Conservation (phyloP, 2,329 filamentous ascomycete species). For the Stachybotrys chlorohalonatus region DNA sequence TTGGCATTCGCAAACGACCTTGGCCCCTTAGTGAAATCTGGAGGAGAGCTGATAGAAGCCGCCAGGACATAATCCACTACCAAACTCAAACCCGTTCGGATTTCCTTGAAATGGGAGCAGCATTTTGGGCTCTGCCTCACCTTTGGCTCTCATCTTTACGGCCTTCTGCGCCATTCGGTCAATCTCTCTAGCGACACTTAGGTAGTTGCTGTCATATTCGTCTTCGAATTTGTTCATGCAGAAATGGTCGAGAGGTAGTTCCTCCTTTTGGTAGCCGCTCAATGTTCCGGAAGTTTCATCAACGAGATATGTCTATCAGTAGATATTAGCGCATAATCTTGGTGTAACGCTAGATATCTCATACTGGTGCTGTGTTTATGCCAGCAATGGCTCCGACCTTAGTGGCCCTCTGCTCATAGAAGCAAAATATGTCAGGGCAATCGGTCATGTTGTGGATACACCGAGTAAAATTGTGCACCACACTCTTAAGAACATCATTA, state of each 20-base stretch:
- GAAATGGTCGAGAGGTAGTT: conserved; percentile 4
- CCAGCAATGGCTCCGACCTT: conserved; percentile 1
- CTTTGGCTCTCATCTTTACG: not conserved
- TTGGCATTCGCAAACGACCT: not conserved
- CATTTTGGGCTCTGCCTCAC: not conserved
- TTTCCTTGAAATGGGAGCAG: not conserved
- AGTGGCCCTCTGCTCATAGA: conserved; percentile 3
- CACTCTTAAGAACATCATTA: conserved; percentile 1
- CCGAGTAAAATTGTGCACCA: conserved; percentile 2
- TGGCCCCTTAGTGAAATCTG: not conserved
- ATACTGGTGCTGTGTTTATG: not conserved
- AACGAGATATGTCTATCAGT: conserved; percentile 3
- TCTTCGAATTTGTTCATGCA: conserved; percentile 5
- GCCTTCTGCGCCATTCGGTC: not conserved
- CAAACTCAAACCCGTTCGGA: no score
- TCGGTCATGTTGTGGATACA: not conserved
- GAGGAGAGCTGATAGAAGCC: not conserved
- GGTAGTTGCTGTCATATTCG: not conserved
- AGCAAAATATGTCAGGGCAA: conserved; percentile 1
- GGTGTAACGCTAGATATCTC: not conserved
- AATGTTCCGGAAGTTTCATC: conserved; percentile 1
- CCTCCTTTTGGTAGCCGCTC: not conserved
- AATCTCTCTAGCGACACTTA: not conserved
- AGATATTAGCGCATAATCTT: not conserved
- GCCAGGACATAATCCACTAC: no score